Percentiles rank a stretch among this genome's conserved stretches.
Evolutionary conservation across 331 rosid genomes (phyloP).

Genomic region (Prunus yedoensis): DNA sequence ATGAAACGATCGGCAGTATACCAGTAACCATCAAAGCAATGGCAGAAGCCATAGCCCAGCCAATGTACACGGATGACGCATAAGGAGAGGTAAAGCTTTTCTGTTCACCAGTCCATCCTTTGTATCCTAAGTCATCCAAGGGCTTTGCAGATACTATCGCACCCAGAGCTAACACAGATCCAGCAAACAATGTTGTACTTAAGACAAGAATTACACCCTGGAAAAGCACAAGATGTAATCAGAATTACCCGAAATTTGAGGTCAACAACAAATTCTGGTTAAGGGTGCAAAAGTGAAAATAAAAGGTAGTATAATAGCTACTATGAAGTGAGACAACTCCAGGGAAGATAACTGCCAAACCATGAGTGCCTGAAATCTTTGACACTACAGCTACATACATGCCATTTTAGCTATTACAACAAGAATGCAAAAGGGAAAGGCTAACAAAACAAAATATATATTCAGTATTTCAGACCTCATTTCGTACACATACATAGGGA

Average conservation of each 20-base stretch:
- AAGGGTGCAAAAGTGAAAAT: not conserved
- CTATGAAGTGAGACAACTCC: slow-evolving; percentile 1
- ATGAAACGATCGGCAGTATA: slow-evolving; percentile 86
- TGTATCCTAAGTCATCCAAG: slow-evolving; percentile 82
- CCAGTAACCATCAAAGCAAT: slow-evolving; percentile 83
- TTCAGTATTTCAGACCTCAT: no score
- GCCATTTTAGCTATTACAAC: no score
- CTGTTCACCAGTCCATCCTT: slow-evolving; percentile 78
- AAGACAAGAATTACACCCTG: slow-evolving; percentile 83
- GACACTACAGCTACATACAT: no score
- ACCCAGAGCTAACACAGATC: slow-evolving; percentile 87
- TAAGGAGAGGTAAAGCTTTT: slow-evolving; percentile 77
- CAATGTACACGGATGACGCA: slow-evolving; percentile 81
- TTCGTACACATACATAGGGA: no score
- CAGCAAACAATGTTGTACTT: slow-evolving; percentile 63
- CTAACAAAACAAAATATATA: no score
- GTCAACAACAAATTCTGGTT: not conserved
- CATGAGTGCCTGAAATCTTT: not conserved
- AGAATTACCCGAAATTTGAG: slow-evolving; percentile 17
- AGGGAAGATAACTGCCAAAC: not conserved
- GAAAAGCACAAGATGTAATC: slow-evolving; percentile 28
- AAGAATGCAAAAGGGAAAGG: no score
- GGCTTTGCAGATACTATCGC: slow-evolving; percentile 91
- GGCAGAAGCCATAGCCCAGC: slow-evolving; percentile 98
- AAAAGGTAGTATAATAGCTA: not conserved